These are phyloP conservation scores for Avena eriantha DNA, from an alignment of 176 grass and related monocot species.

Conservation along the genomic window DNA sequence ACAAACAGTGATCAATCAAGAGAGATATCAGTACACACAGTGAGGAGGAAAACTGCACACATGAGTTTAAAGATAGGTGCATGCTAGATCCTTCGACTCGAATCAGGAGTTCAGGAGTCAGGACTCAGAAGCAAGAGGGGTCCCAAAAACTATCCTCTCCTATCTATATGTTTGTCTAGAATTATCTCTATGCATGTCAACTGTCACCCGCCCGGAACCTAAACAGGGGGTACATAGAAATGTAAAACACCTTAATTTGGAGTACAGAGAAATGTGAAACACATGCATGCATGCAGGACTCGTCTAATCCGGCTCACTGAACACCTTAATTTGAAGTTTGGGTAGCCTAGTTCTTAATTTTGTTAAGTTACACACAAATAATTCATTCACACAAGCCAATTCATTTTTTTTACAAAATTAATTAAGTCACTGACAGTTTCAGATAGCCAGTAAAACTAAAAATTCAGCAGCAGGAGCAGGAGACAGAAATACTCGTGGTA, in stretches of 20 bases:
- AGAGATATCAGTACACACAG: not conserved
- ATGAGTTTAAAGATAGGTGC: not conserved
- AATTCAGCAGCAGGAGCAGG: not conserved
- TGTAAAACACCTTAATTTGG: not conserved
- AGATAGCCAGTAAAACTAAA: not conserved
- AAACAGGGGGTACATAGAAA: not conserved
- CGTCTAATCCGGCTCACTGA: not conserved
- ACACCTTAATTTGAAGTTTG: not conserved
- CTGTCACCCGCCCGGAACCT: not conserved
- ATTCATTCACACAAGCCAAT: not conserved
- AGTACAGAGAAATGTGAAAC: not conserved
- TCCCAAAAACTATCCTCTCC: not conserved
- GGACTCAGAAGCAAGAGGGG: no score
- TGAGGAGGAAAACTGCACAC: constrained; percentile 30
- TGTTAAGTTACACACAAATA: not conserved
- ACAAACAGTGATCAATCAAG: constrained; percentile 10
- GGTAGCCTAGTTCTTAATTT: not conserved
- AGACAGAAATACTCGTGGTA: not conserved
- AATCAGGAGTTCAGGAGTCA: not conserved
- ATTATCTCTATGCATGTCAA: not conserved
- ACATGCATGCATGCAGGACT: not conserved
- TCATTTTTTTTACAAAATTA: no score
- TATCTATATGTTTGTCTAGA: not conserved
- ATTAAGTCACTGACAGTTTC: not conserved
- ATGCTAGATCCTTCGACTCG: constrained; percentile 46